Percentiles rank a stretch among this genome's conserved stretches.
These are phyloP conservation scores for Neurospora sp. DNA, from an alignment of 495 filamentous ascomycete species.

Conservation along the genomic window DNA sequence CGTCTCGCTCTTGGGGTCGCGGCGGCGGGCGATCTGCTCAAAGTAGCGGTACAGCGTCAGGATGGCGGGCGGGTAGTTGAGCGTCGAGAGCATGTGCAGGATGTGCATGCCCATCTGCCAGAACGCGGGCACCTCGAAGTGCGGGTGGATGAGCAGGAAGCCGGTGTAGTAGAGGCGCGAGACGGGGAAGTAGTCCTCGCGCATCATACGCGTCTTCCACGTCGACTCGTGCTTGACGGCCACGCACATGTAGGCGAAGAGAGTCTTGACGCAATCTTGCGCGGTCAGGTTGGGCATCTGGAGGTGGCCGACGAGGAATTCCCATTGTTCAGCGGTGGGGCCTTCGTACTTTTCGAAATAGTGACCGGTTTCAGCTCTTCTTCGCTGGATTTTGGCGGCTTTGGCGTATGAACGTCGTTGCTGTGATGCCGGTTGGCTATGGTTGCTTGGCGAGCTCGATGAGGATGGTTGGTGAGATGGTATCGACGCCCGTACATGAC, in stretches of 20 bases:
- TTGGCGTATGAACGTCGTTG: not conserved
- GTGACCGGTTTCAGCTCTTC: not conserved
- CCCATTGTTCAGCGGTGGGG: constrained; percentile 20
- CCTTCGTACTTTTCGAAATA: constrained; percentile 16
- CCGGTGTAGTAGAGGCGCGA: constrained; percentile 12
- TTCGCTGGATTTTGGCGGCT: not conserved
- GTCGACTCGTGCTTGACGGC: constrained; percentile 7
- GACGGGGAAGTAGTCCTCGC: constrained; percentile 4
- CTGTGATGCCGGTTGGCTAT: not conserved
- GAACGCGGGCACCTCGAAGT: not conserved
- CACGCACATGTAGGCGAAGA: constrained; percentile 14
- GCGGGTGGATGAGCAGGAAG: constrained; percentile 4
- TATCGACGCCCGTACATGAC: not conserved
- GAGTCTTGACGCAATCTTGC: constrained; percentile 11
- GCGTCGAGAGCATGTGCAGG: constrained; percentile 14
- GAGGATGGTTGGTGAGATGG: not conserved
- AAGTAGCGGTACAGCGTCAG: constrained; percentile 9
- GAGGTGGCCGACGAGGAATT: not conserved
- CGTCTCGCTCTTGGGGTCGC: not conserved
- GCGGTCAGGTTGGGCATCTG: constrained; percentile 14
- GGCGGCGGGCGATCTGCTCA: not conserved
- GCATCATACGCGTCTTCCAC: constrained; percentile 10
- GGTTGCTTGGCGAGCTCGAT: not conserved
- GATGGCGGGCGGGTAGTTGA: constrained; percentile 18
- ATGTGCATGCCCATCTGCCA: constrained; percentile 12